phyloP scores from a whole-genome alignment of 495 filamentous ascomycete species.

The Penicillium longicatenatum region DNA sequence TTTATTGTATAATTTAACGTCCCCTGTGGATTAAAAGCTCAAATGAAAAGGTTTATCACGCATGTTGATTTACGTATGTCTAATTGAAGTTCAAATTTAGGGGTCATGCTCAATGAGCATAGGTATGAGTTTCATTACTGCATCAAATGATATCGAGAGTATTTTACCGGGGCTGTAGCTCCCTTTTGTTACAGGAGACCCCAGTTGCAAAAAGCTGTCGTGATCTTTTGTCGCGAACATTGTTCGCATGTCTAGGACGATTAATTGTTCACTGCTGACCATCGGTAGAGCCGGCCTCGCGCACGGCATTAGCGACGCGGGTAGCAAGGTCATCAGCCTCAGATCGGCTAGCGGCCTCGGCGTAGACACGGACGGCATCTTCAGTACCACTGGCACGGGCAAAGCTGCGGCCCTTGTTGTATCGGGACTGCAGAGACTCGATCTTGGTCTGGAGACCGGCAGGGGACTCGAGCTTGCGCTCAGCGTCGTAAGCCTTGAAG shows the following conservation, averaged over 20 bases:
- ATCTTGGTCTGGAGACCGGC: slow-evolving; percentile 79
- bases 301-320: slow-evolving; percentile 74
- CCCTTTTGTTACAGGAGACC: slow-evolving; percentile 1
- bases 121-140: slow-evolving; percentile 16
- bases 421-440: slow-evolving; percentile 83
- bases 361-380: slow-evolving; percentile 94
- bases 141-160: slow-evolving; percentile 17
- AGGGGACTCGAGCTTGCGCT: slow-evolving; percentile 81
- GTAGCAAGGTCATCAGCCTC: slow-evolving; percentile 86
- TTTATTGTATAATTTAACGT: slow-evolving; percentile 11
- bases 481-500: slow-evolving; percentile 89
- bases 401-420: slow-evolving; percentile 86
- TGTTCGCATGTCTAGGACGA: not conserved
- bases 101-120: not conserved
- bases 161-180: slow-evolving; percentile 9
- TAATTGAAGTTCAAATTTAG: not conserved
- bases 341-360: slow-evolving; percentile 84
- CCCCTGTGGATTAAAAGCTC: slow-evolving; percentile 1
- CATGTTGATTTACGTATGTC: not conserved
- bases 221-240: slow-evolving; percentile 10
- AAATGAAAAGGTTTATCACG: slow-evolving; percentile 3
- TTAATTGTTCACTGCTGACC: slow-evolving; percentile 8
- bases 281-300: slow-evolving; percentile 40
- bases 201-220: slow-evolving; percentile 10
- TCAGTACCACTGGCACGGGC: slow-evolving; percentile 93